A percentile compares a stretch with the other conserved stretches of the same genome.
These are phyloP conservation scores for Pythium plurisporium DNA, from an alignment of 352 stramenopile genomes.

Conservation along the genomic window DNA sequence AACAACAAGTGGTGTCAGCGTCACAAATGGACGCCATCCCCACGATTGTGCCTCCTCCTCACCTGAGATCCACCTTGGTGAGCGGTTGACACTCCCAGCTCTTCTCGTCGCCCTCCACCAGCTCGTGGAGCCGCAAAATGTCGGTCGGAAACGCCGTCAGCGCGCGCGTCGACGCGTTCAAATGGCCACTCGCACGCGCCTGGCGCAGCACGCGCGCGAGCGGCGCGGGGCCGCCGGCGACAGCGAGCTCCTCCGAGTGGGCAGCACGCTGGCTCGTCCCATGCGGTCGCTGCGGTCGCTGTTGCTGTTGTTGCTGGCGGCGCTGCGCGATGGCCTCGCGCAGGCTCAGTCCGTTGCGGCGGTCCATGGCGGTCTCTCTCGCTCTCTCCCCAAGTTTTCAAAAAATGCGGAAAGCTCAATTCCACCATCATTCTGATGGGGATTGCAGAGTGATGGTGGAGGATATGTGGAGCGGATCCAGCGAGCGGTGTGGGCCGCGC, in stretches of 20 bases:
- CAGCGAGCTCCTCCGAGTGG: not conserved
- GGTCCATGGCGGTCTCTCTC: too few species aligned
- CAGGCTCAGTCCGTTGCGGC: constrained; percentile 31
- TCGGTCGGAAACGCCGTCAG: constrained; percentile 51
- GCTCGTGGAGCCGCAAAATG: constrained; percentile 56
- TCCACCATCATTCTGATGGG: not conserved
- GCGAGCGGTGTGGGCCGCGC: constrained; percentile 8
- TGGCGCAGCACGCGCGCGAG: constrained; percentile 40
- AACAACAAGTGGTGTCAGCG: not conserved
- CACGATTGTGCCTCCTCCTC: not conserved
- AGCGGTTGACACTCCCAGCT: constrained; percentile 70
- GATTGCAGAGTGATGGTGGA: constrained; percentile 7
- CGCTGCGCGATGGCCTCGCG: constrained; percentile 36
- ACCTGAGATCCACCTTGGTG: constrained; percentile 73
- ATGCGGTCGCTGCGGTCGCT: not conserved
- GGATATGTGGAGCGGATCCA: not conserved
- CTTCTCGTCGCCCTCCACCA: constrained; percentile 60
- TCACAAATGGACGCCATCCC: not conserved
- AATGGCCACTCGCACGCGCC: constrained; percentile 45
- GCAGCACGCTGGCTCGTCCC: not conserved
- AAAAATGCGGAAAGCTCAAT: constrained; percentile 1
- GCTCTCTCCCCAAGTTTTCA: not conserved
- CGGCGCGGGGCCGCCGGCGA: constrained; percentile 1
- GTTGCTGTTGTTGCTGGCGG: constrained; percentile 8
- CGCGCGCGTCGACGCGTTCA: constrained; percentile 62